Conservation (phyloP, 345 rosid genomes). For the Erysimum cheiranthoides region DNA sequence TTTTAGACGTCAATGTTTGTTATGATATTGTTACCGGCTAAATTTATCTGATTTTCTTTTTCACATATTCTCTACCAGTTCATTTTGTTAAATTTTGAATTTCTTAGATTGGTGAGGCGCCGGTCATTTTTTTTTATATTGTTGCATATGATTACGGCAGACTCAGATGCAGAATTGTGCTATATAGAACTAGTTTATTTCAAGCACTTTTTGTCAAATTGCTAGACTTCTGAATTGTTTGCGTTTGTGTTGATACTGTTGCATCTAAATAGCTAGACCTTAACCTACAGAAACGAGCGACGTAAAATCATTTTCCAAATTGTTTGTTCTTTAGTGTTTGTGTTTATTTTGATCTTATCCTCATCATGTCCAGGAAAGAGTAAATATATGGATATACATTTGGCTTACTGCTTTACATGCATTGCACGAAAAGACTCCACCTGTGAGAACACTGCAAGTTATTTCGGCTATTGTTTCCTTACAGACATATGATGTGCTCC, state of each 20-base stretch:
- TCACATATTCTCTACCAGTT: neutral
- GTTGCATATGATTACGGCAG: neutral
- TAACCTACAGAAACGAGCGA: neutral
- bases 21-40: constrained; percentile 1
- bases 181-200: neutral
- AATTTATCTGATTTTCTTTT: neutral
- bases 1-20: constrained; percentile 4
- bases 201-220: neutral
- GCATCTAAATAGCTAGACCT: constrained; percentile 5
- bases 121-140: no score
- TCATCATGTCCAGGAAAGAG: neutral
- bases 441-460: neutral
- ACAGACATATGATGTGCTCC: constrained; percentile 19
- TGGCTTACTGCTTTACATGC: constrained; percentile 1
- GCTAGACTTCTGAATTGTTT: constrained; percentile 4
- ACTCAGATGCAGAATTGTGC: neutral
- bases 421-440: neutral
- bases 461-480: no score
- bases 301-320: neutral
- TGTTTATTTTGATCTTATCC: constrained; percentile 4
- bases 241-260: constrained; percentile 4
- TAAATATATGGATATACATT: neutral
- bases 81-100: neutral
- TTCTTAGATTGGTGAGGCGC: neutral
- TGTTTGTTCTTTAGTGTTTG: constrained; percentile 3